phyloP scores from a whole-genome alignment of 768 basidiomycete genomes.

The Cystofilobasidium ferigula region DNA sequence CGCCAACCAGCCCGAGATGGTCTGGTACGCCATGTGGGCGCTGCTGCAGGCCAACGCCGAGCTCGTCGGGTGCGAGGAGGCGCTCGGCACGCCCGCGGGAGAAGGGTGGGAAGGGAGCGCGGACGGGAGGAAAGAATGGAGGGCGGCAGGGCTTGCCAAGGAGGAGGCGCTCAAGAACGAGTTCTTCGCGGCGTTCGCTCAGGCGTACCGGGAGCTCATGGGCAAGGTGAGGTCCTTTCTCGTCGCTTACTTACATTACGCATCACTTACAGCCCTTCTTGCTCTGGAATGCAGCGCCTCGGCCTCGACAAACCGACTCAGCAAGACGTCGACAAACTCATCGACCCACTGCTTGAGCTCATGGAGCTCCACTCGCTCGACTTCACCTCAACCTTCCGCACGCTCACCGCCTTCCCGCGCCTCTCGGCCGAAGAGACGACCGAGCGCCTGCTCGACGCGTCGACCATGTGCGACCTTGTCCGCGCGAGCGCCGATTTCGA shows the following conservation, averaged over 20 bases:
- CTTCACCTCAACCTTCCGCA: slow-evolving; percentile 75
- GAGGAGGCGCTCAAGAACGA: slow-evolving; percentile 53
- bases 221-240: slow-evolving; percentile 20
- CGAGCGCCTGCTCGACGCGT: slow-evolving; percentile 39
- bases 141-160: slow-evolving; percentile 46
- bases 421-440: slow-evolving; percentile 25
- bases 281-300: slow-evolving; percentile 52
- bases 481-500: slow-evolving; percentile 4
- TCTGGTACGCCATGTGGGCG: slow-evolving; percentile 63
- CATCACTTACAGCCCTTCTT: neutral
- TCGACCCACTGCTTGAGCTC: slow-evolving; percentile 60
- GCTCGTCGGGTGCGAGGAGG: slow-evolving; percentile 70
- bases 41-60: slow-evolving; percentile 65
- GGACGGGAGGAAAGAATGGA: slow-evolving; percentile 52
- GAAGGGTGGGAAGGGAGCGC: slow-evolving; percentile 56
- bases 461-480: slow-evolving; percentile 27
- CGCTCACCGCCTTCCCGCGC: slow-evolving; percentile 40
- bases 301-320: slow-evolving; percentile 52
- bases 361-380: slow-evolving; percentile 69
- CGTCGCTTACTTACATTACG: neutral
- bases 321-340: slow-evolving; percentile 52
- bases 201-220: slow-evolving; percentile 53
- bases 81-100: slow-evolving; percentile 38
- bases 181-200: slow-evolving; percentile 50
- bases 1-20: slow-evolving; percentile 39